Evolutionary conservation across 1,139 yeast genomes (phyloP), one percentile per base, ranked within the genome.

Genomic region (Hemisphaericaspora xylanilytica): DNA sequence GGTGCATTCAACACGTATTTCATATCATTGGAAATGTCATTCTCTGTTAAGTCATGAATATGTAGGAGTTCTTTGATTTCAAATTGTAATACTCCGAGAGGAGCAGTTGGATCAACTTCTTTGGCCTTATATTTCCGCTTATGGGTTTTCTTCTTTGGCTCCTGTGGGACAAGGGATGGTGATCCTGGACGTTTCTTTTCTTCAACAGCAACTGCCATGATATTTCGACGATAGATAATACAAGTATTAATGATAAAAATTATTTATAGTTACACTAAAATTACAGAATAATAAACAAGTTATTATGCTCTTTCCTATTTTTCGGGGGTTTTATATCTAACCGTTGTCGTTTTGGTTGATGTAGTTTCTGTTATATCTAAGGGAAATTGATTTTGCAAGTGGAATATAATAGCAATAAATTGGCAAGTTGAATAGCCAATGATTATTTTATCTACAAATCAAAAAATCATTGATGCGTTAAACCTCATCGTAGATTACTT

Each of bases 21-120:
- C 67, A 89, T 78, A 50, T 89, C 89, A 55, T 85, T 85, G 8
- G 58, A 45, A 22, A 85, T 71, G 17, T 73, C 70, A 0, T 68
- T 76, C 26, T 64, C 64, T 0, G 69, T 61, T 33, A 85, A 59
- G 10, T 60, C 56, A 38, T 73, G 56, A 15, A 67, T 63, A 21
- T 60, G 52, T 33, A 85, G 59, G 15, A 90, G 53, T 37, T 77
- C 80, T 28, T 76, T 70, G 44, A 92, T 85, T 58, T 92, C 97
- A 47, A 68, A 70, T 44, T 80, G 78, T 35, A 92, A 69, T 3
- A 88, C 86, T 3, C 97, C 97, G 36, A 81, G 66, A 10, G 96
- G 88, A 1, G 94, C 75, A 0, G 95, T 85, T 11, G 85, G 74
- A 42, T 90, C 97, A 9, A 75, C 73, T 8, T 71, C 73, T 50